Evolutionary conservation across 345 rosid species (phyloP).

Genomic region (Tarenaya hassleriana): DNA sequence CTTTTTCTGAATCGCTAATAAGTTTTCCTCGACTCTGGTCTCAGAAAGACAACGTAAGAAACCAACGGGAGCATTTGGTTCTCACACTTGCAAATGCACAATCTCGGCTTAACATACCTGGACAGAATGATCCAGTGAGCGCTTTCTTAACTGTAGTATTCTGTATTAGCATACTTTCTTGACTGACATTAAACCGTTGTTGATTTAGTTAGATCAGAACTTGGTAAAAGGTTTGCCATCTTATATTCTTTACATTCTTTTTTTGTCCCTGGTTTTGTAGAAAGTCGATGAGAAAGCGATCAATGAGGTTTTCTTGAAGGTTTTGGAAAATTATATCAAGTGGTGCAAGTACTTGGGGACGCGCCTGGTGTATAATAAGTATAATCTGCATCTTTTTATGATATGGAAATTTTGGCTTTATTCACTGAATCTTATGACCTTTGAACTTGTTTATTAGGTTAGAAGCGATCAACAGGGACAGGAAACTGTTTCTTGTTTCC

Average conservation of each 20-base stretch:
- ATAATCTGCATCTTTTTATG: constrained; percentile 19
- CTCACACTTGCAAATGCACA: constrained; percentile 87
- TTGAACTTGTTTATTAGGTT: constrained; percentile 41
- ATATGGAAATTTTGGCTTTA: constrained; percentile 13
- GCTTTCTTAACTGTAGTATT: constrained; percentile 17
- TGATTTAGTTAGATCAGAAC: not conserved
- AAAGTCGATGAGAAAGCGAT: constrained; percentile 93
- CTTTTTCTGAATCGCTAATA: constrained; percentile 11
- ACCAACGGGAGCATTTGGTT: constrained; percentile 91
- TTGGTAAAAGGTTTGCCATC: constrained; percentile 12
- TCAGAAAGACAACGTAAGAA: constrained; percentile 87
- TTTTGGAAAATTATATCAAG: constrained; percentile 83
- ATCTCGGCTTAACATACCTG: constrained; percentile 58
- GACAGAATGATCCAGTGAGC: constrained; percentile 77
- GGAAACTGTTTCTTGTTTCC: constrained; percentile 88
- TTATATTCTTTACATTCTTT: not conserved
- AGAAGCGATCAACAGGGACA: constrained; percentile 80
- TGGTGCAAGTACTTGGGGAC: constrained; percentile 91
- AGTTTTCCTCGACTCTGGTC: constrained; percentile 15
- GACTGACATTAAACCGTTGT: constrained; percentile 6
- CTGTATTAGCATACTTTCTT: constrained; percentile 13
- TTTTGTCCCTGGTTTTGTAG: constrained; percentile 34
- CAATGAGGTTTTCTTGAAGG: constrained; percentile 88
- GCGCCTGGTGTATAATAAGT: constrained; percentile 88
- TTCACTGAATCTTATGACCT: constrained; percentile 16